Evolutionary conservation across 768 basidiomycete species (phyloP).

Genomic region (Clitopilus passeckerianus): DNA sequence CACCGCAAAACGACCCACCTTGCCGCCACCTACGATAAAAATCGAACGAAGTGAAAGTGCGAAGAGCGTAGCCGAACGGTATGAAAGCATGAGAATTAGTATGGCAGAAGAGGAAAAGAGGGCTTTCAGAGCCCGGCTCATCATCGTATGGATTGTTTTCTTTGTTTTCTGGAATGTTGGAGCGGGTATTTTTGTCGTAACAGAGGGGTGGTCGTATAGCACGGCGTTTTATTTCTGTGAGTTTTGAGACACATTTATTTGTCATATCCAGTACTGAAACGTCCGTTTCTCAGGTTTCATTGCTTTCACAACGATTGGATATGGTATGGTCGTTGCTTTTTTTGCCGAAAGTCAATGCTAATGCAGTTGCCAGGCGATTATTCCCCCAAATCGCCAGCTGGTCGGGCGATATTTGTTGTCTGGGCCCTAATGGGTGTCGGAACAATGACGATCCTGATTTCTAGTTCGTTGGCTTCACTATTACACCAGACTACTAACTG

Average conservation of each 20-base stretch:
- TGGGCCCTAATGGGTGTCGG: constrained; percentile 78
- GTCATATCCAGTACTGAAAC: neutral
- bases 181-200: constrained; percentile 60
- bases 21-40: neutral
- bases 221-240: constrained; percentile 68
- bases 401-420: constrained; percentile 70
- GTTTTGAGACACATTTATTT: constrained; percentile 11
- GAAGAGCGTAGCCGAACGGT: constrained; percentile 18
- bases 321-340: constrained; percentile 27
- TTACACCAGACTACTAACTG: neutral
- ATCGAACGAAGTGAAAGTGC: neutral
- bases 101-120: constrained; percentile 42
- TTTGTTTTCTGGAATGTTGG: constrained; percentile 83
- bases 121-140: constrained; percentile 53
- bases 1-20: constrained; percentile 4
- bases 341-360: neutral
- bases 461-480: constrained; percentile 37
- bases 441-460: constrained; percentile 71
- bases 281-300: constrained; percentile 47
- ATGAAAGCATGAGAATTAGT: constrained; percentile 21
- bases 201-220: constrained; percentile 67
- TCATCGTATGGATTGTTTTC: constrained; percentile 56
- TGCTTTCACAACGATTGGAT: constrained; percentile 72
- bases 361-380: constrained; percentile 42
- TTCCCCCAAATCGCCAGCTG: constrained; percentile 57